Evolutionary conservation across 2,329 filamentous ascomycete genomes (phyloP).

Genomic region (Penicillium glabrum): DNA sequence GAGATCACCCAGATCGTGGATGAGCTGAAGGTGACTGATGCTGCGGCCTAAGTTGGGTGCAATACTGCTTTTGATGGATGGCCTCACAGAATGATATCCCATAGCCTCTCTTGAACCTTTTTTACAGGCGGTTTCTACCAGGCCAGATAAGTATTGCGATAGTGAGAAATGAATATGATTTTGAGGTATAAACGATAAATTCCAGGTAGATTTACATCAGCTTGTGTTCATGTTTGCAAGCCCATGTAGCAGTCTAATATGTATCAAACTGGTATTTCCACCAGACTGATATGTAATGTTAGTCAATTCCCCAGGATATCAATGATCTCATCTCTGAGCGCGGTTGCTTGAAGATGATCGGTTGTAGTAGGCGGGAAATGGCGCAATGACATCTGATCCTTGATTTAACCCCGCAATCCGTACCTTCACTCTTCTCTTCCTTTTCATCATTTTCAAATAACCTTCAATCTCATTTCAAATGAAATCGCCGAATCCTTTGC

Average conservation of each 20-base stretch:
- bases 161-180: neutral
- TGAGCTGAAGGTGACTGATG: neutral
- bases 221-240: neutral
- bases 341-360: neutral
- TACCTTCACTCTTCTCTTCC: neutral
- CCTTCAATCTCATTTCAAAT: neutral
- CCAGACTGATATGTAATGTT: neutral
- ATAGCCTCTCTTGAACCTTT: neutral
- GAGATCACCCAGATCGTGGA: neutral
- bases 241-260: neutral
- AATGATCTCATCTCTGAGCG: neutral
- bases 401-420: neutral
- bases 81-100: neutral
- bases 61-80: too few species aligned
- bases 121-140: neutral
- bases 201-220: too few species aligned
- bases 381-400: conserved; percentile 6
- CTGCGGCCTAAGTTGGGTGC: neutral
- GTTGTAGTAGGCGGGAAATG: conserved; percentile 4
- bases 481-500: neutral
- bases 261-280: neutral
- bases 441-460: neutral
- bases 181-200: neutral
- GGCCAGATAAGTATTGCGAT: neutral
- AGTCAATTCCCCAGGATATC: neutral